phyloP scores from a whole-genome alignment of 2,329 filamentous ascomycete species.

The Aureobasidium mangrovei region DNA sequence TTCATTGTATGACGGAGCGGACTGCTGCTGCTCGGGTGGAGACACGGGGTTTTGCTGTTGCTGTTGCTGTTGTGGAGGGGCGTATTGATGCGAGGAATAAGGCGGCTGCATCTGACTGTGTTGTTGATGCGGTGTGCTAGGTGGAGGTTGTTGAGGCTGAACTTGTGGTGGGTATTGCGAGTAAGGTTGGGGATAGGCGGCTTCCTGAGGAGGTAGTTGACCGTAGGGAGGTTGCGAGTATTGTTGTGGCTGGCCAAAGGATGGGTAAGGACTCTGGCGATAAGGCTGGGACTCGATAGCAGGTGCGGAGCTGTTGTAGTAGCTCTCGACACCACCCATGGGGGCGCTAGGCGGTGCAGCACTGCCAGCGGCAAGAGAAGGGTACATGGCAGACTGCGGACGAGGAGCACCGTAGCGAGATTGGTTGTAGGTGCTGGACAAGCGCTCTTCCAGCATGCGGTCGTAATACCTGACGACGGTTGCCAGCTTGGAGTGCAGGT shows the following conservation, averaged over 20 bases:
- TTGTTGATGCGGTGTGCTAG: conserved; percentile 20
- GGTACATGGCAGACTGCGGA: conserved; percentile 57
- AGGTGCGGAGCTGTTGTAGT: conserved; percentile 62
- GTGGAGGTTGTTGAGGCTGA: conserved; percentile 15
- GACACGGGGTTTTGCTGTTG: conserved; percentile 25
- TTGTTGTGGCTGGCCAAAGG: conserved; percentile 31
- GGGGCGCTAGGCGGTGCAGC: conserved; percentile 29
- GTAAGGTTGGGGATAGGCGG: conserved; percentile 23
- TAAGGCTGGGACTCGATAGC: conserved; percentile 40
- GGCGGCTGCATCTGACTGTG: conserved; percentile 20
- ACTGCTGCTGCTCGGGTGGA: conserved; percentile 28
- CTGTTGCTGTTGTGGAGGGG: conserved; percentile 25
- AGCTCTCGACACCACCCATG: conserved; percentile 61
- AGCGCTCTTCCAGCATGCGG: conserved; percentile 89
- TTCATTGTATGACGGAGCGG: conserved; percentile 24
- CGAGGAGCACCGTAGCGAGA: conserved; percentile 42
- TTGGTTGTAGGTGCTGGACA: conserved; percentile 87
- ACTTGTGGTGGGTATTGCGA: conserved; percentile 23
- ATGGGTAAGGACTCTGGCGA: conserved; percentile 46
- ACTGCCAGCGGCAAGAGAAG: conserved; percentile 52
- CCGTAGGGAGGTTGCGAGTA: conserved; percentile 30
- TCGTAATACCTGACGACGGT: conserved; percentile 97
- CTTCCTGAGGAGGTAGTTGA: conserved; percentile 21
- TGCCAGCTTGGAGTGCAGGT: conserved; percentile 88
- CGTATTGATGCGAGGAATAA: conserved; percentile 2